These are phyloP conservation scores for Pelargonium citronellum DNA, from an alignment of 441 rosid genomes.

Conservation along the genomic window DNA sequence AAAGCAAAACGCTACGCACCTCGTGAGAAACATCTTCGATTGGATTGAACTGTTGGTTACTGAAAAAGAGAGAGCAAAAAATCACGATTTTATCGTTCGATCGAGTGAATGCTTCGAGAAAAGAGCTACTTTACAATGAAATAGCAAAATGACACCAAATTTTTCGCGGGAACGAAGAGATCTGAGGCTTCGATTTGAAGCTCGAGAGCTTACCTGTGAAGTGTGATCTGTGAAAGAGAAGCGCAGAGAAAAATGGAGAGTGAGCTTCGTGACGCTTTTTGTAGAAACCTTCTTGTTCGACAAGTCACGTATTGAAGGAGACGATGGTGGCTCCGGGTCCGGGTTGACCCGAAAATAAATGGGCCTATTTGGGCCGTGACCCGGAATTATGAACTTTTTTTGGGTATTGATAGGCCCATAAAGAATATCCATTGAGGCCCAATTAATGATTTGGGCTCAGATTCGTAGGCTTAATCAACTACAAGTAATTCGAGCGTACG, in stretches of 20 bases:
- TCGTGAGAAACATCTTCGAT: slow-evolving; percentile 24
- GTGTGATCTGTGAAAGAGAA: background rate
- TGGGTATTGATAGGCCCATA: no score
- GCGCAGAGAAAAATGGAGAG: background rate
- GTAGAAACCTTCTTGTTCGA: slow-evolving; percentile 20
- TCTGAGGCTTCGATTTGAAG: background rate
- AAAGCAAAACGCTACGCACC: slow-evolving; percentile 14
- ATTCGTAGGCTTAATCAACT: no score
- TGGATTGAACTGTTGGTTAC: background rate
- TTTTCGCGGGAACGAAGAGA: background rate
- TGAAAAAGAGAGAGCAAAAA: background rate
- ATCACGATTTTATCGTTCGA: background rate
- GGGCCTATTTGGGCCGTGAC: no score
- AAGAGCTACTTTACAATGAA: background rate
- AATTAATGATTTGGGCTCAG: no score
- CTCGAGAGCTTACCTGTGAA: background rate
- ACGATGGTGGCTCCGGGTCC: background rate
- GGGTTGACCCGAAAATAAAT: no score
- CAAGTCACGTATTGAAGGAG: slow-evolving; percentile 10
- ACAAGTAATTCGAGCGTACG: no score
- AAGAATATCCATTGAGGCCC: no score
- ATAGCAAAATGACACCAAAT: background rate
- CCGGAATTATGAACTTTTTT: no score
- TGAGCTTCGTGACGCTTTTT: slow-evolving; percentile 3
- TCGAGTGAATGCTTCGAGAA: background rate